These are phyloP conservation scores for Catharanthus roseus DNA, from an alignment of 257 asterid species.

Conservation along the genomic window DNA sequence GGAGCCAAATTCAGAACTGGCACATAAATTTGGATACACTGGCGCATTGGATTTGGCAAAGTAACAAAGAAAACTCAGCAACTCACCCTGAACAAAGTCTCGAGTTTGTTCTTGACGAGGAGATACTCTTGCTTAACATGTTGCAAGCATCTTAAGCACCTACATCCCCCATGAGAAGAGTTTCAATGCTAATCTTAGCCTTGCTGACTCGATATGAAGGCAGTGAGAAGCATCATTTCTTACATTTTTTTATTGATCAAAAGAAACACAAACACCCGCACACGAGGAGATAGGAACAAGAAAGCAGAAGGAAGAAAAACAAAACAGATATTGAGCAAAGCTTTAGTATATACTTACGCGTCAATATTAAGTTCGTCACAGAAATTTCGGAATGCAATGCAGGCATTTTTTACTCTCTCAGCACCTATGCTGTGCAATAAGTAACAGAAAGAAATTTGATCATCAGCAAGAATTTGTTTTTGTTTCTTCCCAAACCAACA, in stretches of 20 bases:
- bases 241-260: not conserved
- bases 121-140: conserved; percentile 66
- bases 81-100: conserved; percentile 54
- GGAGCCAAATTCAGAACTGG: conserved; percentile 5
- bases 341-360: conserved; percentile 34
- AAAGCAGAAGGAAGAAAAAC: not conserved
- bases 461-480: not conserved
- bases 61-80: not conserved
- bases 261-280: not conserved
- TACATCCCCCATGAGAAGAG: conserved; percentile 18
- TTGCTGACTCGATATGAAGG: not conserved
- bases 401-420: conserved; percentile 58
- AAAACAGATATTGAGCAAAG: not conserved
- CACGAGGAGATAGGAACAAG: not conserved
- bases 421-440: conserved; percentile 66
- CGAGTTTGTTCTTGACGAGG: conserved; percentile 68
- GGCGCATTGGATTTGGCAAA: not conserved
- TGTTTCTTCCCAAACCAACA: not conserved
- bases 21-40: not conserved
- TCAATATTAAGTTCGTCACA: conserved; percentile 56
- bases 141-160: conserved; percentile 66
- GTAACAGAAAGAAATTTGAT: not conserved
- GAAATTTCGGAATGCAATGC: conserved; percentile 55
- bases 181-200: not conserved
- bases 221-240: not conserved